Conservation (phyloP, 2,329 filamentous ascomycete genomes). For the Sphaerulina populicola region DNA sequence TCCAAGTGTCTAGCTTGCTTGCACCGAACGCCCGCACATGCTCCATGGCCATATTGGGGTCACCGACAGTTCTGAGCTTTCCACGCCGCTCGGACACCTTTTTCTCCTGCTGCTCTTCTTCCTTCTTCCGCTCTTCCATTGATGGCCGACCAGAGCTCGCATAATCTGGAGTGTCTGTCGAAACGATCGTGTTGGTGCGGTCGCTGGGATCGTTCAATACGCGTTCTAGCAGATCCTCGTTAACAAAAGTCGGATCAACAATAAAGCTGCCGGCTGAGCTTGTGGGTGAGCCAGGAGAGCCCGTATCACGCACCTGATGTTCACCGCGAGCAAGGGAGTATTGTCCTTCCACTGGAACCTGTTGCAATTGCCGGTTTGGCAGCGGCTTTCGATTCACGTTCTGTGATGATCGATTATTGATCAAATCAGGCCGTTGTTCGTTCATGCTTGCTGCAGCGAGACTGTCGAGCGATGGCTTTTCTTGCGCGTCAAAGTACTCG, state of each 20-base stretch:
- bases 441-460: conserved; percentile 5
- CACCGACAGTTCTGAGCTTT: conserved; percentile 68
- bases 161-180: conserved; percentile 62
- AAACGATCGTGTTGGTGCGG: conserved; percentile 16
- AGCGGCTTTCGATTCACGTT: conserved; percentile 29
- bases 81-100: conserved; percentile 66
- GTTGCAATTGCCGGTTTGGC: conserved; percentile 14
- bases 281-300: conserved; percentile 18
- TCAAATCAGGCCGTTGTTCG: conserved; percentile 25
- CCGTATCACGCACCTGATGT: conserved; percentile 21
- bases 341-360: conserved; percentile 12
- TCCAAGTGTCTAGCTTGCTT: conserved; percentile 29
- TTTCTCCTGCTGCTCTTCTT: conserved; percentile 35
- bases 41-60: conserved; percentile 39
- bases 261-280: conserved; percentile 21
- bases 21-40: conserved; percentile 32
- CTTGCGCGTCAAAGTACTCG: conserved; percentile 25
- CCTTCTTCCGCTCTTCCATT: conserved; percentile 38
- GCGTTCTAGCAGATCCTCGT: conserved; percentile 39
- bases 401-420: conserved; percentile 22
- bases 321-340: conserved; percentile 9
- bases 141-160: conserved; percentile 53
- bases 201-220: conserved; percentile 28
- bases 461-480: conserved; percentile 17
- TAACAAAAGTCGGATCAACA: conserved; percentile 32